Conservation (phyloP, 1,139 yeast species). For the Lodderomyces beijingensis region DNA sequence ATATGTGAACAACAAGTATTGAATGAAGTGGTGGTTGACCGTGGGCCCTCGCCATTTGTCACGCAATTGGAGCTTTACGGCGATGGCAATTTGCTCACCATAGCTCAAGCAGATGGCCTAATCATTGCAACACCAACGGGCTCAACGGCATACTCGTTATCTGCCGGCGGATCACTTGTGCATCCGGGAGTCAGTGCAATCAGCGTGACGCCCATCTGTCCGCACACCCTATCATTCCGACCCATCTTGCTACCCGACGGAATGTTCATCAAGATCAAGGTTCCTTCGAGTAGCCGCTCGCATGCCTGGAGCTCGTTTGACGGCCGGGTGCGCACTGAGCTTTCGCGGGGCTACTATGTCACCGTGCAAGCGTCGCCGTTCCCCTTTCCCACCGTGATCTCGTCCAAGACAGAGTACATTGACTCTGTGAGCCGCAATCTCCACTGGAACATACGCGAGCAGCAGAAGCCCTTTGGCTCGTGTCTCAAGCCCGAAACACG, state of each 20-base stretch:
- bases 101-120: slow-evolving; percentile 88
- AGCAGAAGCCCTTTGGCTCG: slow-evolving; percentile 62
- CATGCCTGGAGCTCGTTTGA: slow-evolving; percentile 93
- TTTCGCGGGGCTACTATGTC: slow-evolving; percentile 70
- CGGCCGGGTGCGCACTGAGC: slow-evolving; percentile 72
- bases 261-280: slow-evolving; percentile 71
- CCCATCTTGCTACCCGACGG: slow-evolving; percentile 86
- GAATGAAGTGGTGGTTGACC: slow-evolving; percentile 78
- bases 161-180: slow-evolving; percentile 88
- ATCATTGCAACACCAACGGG: slow-evolving; percentile 87
- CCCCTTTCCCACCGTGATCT: slow-evolving; percentile 81
- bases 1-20: slow-evolving; percentile 75
- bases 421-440: slow-evolving; percentile 79
- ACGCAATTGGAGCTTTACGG: slow-evolving; percentile 82
- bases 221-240: slow-evolving; percentile 83
- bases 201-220: slow-evolving; percentile 88
- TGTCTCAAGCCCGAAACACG: slow-evolving; percentile 12
- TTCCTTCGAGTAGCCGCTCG: slow-evolving; percentile 62
- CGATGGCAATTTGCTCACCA: slow-evolving; percentile 72
- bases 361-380: slow-evolving; percentile 73
- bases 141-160: slow-evolving; percentile 73
- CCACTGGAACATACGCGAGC: slow-evolving; percentile 84
- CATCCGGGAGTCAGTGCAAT: slow-evolving; percentile 90
- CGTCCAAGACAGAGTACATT: slow-evolving; percentile 72
- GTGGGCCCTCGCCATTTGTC: slow-evolving; percentile 87